phyloP scores from a whole-genome alignment of 495 filamentous ascomycete genomes.

The Aspergillus biplanus region DNA sequence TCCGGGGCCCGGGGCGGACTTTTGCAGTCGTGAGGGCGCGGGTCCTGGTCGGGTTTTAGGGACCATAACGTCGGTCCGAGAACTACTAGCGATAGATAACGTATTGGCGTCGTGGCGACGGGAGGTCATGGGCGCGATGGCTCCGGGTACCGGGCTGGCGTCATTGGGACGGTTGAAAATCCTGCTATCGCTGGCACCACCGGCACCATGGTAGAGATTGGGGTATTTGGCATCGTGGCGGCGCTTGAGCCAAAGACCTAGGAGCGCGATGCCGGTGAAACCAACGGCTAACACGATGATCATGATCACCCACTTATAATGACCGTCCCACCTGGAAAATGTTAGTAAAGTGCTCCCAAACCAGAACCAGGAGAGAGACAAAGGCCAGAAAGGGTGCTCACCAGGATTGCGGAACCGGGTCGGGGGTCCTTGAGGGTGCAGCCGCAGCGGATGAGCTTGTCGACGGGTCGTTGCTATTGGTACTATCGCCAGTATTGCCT shows the following conservation, averaged over 20 bases:
- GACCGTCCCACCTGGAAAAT: constrained; percentile 48
- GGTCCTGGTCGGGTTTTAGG: constrained; percentile 20
- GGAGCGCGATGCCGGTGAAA: constrained; percentile 41
- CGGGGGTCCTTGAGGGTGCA: neutral
- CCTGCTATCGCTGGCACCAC: constrained; percentile 27
- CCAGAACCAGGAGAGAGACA: no score
- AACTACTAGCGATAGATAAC: constrained; percentile 37
- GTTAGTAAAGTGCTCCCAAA: constrained; percentile 13
- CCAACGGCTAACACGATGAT: constrained; percentile 54
- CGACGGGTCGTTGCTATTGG: constrained; percentile 27
- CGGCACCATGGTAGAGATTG: constrained; percentile 37
- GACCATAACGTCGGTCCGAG: constrained; percentile 32
- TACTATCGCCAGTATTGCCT: constrained; percentile 15
- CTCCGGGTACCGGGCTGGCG: constrained; percentile 22
- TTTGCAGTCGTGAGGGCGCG: constrained; percentile 31
- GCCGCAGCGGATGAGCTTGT: neutral
- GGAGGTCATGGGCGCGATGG: constrained; percentile 16
- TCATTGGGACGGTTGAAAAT: constrained; percentile 25
- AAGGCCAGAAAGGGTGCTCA: neutral
- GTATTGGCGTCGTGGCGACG: constrained; percentile 23
- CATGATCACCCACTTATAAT: constrained; percentile 59
- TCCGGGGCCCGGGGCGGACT: constrained; percentile 18
- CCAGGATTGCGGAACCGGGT: constrained; percentile 15
- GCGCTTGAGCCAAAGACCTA: constrained; percentile 50
- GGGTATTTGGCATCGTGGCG: constrained; percentile 51